These are phyloP conservation scores for Elasticomyces elasticus DNA, from an alignment of 495 filamentous ascomycete species.

Conservation along the genomic window DNA sequence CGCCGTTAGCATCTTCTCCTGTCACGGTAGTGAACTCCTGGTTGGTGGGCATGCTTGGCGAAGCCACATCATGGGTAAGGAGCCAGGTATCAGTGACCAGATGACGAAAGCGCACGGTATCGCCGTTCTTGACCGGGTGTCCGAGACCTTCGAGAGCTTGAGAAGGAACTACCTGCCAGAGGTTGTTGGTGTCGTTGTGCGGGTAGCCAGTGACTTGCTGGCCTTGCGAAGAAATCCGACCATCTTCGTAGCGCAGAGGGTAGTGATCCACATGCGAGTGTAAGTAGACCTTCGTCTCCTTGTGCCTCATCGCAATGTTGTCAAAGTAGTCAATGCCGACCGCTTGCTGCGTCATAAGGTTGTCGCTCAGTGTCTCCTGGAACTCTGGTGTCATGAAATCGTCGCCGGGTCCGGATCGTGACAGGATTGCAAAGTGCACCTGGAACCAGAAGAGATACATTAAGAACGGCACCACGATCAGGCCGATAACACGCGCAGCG, in stretches of 20 bases:
- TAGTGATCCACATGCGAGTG: slow-evolving; percentile 88
- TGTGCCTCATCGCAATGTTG: slow-evolving; percentile 77
- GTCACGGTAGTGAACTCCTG: slow-evolving; percentile 91
- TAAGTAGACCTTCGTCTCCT: slow-evolving; percentile 91
- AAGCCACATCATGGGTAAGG: slow-evolving; percentile 96
- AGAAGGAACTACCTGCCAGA: slow-evolving; percentile 84
- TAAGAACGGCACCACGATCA: slow-evolving; percentile 86
- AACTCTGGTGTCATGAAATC: slow-evolving; percentile 99
- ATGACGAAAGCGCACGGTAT: slow-evolving; percentile 80
- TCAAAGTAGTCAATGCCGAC: slow-evolving; percentile 85
- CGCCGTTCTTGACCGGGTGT: slow-evolving; percentile 68
- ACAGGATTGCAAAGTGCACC: slow-evolving; percentile 89
- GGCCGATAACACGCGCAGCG: slow-evolving; percentile 64
- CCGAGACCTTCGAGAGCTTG: slow-evolving; percentile 44
- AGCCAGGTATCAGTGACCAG: slow-evolving; percentile 78
- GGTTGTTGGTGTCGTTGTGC: slow-evolving; percentile 96
- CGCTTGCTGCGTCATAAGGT: slow-evolving; percentile 77
- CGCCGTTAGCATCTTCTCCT: slow-evolving; percentile 60
- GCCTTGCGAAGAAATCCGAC: slow-evolving; percentile 83
- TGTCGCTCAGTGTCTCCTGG: slow-evolving; percentile 92
- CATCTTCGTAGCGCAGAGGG: slow-evolving; percentile 92
- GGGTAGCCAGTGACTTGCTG: slow-evolving; percentile 98
- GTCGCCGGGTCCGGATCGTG: slow-evolving; percentile 82
- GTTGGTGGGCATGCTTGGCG: slow-evolving; percentile 92
- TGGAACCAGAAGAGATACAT: slow-evolving; percentile 99